Percentiles rank a stretch among this genome's conserved stretches.
phyloP scores from a whole-genome alignment of 2,329 filamentous ascomycete species.

The Exophiala dermatitidis region DNA sequence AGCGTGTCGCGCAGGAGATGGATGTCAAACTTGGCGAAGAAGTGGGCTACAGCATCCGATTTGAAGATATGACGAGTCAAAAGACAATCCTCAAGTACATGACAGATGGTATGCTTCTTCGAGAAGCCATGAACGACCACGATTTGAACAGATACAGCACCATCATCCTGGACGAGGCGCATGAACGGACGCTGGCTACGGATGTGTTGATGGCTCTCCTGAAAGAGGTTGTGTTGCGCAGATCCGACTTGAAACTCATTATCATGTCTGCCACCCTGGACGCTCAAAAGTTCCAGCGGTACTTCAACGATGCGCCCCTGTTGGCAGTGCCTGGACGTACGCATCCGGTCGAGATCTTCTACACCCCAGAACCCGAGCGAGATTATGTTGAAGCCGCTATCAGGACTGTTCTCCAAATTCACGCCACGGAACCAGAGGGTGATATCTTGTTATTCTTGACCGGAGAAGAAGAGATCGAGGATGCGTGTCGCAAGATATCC shows the following conservation, averaged over 20 bases:
- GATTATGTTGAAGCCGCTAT: conserved; percentile 96
- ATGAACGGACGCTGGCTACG: conserved; percentile 93
- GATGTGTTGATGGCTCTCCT: conserved; percentile 95
- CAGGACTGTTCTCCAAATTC: conserved; percentile 91
- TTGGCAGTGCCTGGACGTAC: conserved; percentile 92
- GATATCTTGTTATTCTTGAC: conserved; percentile 93
- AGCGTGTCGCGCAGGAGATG: conserved; percentile 95
- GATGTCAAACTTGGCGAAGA: conserved; percentile 88
- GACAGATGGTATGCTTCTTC: conserved; percentile 97
- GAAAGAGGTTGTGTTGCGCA: conserved; percentile 76
- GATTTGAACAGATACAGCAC: conserved; percentile 87
- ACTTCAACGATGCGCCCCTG: conserved; percentile 90
- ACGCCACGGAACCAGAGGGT: conserved; percentile 83
- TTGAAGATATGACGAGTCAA: conserved; percentile 84
- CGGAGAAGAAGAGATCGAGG: conserved; percentile 97
- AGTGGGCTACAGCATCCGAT: conserved; percentile 97
- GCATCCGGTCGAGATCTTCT: conserved; percentile 95
- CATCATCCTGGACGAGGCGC: conserved; percentile 96
- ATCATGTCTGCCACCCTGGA: conserved; percentile 98
- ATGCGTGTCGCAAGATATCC: conserved; percentile 83
- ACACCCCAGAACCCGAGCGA: conserved; percentile 89
- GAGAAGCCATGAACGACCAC: conserved; percentile 95
- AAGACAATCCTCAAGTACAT: conserved; percentile 98
- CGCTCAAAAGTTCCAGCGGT: conserved; percentile 94
- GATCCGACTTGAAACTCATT: conserved; percentile 91